Percentiles rank a stretch among this genome's conserved stretches.
Conservation (phyloP, 164 flowering plant genomes). For the Vitis riparia region DNA sequence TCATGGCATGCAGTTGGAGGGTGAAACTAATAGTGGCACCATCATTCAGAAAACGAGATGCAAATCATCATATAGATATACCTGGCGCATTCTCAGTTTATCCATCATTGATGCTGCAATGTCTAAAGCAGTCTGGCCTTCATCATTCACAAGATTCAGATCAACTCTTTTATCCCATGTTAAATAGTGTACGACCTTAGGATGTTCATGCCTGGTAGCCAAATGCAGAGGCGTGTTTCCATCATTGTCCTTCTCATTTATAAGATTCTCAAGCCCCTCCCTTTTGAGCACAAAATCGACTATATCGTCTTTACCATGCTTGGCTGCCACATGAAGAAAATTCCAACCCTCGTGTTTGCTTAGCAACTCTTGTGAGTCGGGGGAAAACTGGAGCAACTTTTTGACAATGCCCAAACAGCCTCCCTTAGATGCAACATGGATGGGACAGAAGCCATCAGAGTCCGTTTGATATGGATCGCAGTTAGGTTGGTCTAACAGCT, state of each 20-base stretch:
- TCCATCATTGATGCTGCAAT: too few relatives aligned
- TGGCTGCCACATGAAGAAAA: conserved; percentile 18
- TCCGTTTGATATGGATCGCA: too few relatives aligned
- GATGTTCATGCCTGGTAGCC: conserved; percentile 6
- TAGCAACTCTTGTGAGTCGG: conserved; percentile 4
- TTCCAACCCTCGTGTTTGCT: conserved; percentile 4
- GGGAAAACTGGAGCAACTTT: conserved; percentile 4
- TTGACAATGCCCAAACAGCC: conserved; percentile 4
- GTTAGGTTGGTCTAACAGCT: too few relatives aligned
- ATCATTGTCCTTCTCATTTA: conserved; percentile 8
- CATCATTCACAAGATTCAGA: too few relatives aligned
- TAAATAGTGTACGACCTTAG: background rate
- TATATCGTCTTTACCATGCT: conserved; percentile 4
- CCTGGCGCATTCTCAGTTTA: too few relatives aligned
- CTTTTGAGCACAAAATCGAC: conserved; percentile 2
- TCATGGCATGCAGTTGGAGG: too few relatives aligned
- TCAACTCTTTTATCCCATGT: too few relatives aligned
- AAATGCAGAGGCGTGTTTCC: conserved; percentile 26
- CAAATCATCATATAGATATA: too few relatives aligned
- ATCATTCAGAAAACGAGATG: too few relatives aligned
- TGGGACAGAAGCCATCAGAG: background rate
- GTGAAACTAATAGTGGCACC: too few relatives aligned
- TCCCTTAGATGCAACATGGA: conserved; percentile 9
- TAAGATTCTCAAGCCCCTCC: background rate
- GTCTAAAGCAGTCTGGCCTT: too few relatives aligned